These are phyloP conservation scores for Alternaria gaisen DNA, from an alignment of 2,329 filamentous ascomycete genomes.

Conservation along the genomic window DNA sequence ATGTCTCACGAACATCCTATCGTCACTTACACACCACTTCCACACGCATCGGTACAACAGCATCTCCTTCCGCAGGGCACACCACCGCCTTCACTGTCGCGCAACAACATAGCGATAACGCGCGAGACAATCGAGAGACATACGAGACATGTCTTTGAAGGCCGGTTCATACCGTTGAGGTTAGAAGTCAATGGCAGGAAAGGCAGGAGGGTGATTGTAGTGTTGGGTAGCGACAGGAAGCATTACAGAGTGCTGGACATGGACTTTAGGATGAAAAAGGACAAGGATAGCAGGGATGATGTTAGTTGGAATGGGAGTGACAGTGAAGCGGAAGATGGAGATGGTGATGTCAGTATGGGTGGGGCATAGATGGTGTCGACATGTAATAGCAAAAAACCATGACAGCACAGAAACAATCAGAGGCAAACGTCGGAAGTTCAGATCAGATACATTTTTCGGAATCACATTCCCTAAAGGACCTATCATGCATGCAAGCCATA, in stretches of 20 bases:
- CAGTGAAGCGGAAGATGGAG: conserved; percentile 19
- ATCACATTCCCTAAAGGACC: conserved; percentile 50
- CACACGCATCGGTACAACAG: conserved; percentile 8
- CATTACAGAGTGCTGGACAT: conserved; percentile 67
- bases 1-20: conserved; percentile 30
- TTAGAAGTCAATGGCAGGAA: conserved; percentile 66
- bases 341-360: conserved; percentile 4
- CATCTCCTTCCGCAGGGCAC: conserved; percentile 7
- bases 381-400: background rate
- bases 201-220: conserved; percentile 62
- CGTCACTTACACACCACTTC: conserved; percentile 18
- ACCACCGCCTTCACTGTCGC: background rate
- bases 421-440: conserved; percentile 33
- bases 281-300: conserved; percentile 14
- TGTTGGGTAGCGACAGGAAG: conserved; percentile 63
- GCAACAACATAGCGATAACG: conserved; percentile 11
- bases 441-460: conserved; percentile 49
- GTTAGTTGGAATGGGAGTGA: conserved; percentile 10
- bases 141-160: conserved; percentile 59
- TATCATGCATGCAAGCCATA: conserved; percentile 47
- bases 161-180: conserved; percentile 58
- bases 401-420: background rate
- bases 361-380: background rate
- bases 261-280: conserved; percentile 50
- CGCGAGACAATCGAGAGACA: conserved; percentile 24